Evolutionary conservation across 345 rosid species (phyloP), one percentile per base, ranked within the genome.

Genomic region (Pistacia integerrima): DNA sequence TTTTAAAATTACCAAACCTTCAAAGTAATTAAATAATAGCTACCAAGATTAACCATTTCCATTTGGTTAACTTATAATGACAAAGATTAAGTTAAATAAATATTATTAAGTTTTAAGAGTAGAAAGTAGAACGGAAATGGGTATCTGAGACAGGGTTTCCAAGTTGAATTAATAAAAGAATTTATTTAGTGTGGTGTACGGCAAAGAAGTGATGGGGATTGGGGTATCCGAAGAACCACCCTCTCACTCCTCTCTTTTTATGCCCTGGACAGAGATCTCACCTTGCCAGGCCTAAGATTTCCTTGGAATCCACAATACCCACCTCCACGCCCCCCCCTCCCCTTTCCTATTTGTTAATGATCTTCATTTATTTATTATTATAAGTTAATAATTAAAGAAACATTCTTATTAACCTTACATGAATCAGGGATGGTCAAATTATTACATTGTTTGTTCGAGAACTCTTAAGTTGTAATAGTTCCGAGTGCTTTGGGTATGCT

Each of bases 271-370:
- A 72, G 58, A 73, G 64, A 84, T 84, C 78, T 78, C 60, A 8
- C 41, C 4, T 13, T 74, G 75, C 46, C 75, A 61, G 81, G 57
- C 77, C 75, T 44, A 68, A 81, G 83, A 81, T 84, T 77, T 79
- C 51, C 78, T 79, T 41, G 74, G 79, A 79, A 78, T 66, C 64
- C 85, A 76, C 46, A 6, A 41, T 41, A 7, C 70, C 70, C 52
- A 69, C 35, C 68, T 48, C 58, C 77, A 65, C 76, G 51, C 74
- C 69, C 14, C 70, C 59, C 12, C n/a, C n/a, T n/a, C n/a, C n/a
- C n/a, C n/a, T n/a, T 30, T 14, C 52, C 11, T 2, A 30, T 3
- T 67, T 55, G 55, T 30, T 1, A 25, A 11, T 70, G 49, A 25
- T 25, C 25, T 25, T 25, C 25, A 25, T 22, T 63, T 59, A 49